Evolutionary conservation across 2,329 filamentous ascomycete genomes (phyloP), one percentile per base, ranked within the genome.

Genomic region (Exophiala mesophila): DNA sequence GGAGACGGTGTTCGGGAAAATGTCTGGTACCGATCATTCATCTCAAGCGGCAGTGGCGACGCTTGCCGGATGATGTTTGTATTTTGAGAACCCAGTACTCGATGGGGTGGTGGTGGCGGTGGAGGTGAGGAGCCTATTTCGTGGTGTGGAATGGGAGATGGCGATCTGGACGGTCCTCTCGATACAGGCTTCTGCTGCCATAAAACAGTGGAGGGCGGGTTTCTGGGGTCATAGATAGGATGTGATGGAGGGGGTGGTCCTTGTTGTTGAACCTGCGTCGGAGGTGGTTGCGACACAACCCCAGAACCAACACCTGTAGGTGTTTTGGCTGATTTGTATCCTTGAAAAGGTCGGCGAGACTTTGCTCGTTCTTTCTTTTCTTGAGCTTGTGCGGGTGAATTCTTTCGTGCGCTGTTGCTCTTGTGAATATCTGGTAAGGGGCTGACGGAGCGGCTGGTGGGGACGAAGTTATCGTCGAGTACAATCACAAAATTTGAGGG

Each of bases 401-500:
- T 52, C 36, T 52, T 53, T 31, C 39, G 34, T 58, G 59, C 36
- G 61, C 62, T 39, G 68, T 66, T 41, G 68, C 63, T 28, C 66
- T 69, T 42, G 64, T 69, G 54, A 70, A 74, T 44, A 36, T 59
- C 48, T 54, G 68, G 69, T 65, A 88, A 66, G 54, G 77, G 65
- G 51, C 70, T 68, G 49, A 69, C 63, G 20, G 66, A 64, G 16
- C 71, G 63, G 50, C 62, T 71, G 47, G 69, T 64, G 12, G 92
- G 92, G 44, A 86, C 82, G 62, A 94, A 97, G 62, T 81, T 78
- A 46, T 92, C 80, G 41, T 86, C 84, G 21, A 98, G 76, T 4
- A 98, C 77, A 62, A 94, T 80, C 60, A 98, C 92, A 60, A 98
- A 98, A 68, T 98, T 98, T 58, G 89, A 96, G 1, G 92, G 92